These are phyloP conservation scores for Mucor piriformis DNA, from an alignment of 371 early-diverging fungal species.

Conservation along the genomic window DNA sequence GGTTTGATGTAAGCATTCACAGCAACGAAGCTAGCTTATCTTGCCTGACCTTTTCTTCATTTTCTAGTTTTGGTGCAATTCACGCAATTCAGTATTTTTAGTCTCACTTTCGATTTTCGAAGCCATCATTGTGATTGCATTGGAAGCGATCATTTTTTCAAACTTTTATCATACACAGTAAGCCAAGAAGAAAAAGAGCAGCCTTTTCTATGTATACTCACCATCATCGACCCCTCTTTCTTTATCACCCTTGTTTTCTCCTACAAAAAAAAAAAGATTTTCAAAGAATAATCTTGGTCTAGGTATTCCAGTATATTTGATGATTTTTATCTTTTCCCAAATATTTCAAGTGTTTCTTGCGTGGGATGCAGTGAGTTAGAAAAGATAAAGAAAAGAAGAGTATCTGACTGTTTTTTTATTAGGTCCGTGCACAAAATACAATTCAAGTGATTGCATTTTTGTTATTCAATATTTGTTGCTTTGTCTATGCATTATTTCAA, in stretches of 20 bases:
- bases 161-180: slow-evolving; percentile 51
- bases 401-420: slow-evolving; percentile 8
- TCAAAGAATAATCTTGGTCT: slow-evolving; percentile 27
- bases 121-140: slow-evolving; percentile 68
- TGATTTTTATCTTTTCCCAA: slow-evolving; percentile 78
- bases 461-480: slow-evolving; percentile 77
- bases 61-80: slow-evolving; percentile 41
- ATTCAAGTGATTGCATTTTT: slow-evolving; percentile 87
- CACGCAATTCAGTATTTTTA: slow-evolving; percentile 48
- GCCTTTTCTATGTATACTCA: neutral
- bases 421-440: slow-evolving; percentile 83
- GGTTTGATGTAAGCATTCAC: slow-evolving; percentile 18
- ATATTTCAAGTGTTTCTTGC: slow-evolving; percentile 72
- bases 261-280: slow-evolving; percentile 16
- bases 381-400: neutral
- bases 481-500: slow-evolving; percentile 80
- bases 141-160: slow-evolving; percentile 66
- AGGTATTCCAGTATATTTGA: slow-evolving; percentile 75
- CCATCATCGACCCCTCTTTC: neutral
- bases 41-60: neutral
- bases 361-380: slow-evolving; percentile 75
- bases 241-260: neutral
- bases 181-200: neutral
- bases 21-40: neutral
- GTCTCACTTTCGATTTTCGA: slow-evolving; percentile 57